These are phyloP conservation scores for Astragalus glycyphyllos DNA, from an alignment of 306 rosid species.

Conservation along the genomic window DNA sequence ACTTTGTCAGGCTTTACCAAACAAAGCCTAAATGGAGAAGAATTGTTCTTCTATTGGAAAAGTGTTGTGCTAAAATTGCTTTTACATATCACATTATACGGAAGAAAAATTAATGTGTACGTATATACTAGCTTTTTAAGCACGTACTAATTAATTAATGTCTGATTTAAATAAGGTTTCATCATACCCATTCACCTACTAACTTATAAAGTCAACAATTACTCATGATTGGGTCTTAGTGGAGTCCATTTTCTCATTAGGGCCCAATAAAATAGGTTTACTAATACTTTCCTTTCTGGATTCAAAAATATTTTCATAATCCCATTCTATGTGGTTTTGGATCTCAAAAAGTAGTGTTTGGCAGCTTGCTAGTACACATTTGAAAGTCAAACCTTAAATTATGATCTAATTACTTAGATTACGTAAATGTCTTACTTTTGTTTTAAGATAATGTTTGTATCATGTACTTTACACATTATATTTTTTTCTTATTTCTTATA, in stretches of 20 bases:
- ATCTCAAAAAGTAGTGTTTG: constrained; percentile 23
- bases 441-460: constrained; percentile 1
- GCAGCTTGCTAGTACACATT: constrained; percentile 28
- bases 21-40: too few relatives aligned
- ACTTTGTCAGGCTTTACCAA: too few relatives aligned
- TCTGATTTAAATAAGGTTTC: neutral
- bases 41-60: too few relatives aligned
- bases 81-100: too few relatives aligned
- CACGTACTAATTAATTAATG: neutral
- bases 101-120: too few relatives aligned
- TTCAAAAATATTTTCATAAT: constrained; percentile 10
- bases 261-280: neutral
- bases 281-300: neutral
- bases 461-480: constrained; percentile 1
- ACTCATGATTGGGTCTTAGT: constrained; percentile 47
- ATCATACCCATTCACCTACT: neutral
- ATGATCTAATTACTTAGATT: neutral
- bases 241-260: constrained; percentile 28
- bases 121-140: neutral
- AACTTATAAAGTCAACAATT: constrained; percentile 6
- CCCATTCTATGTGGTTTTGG: constrained; percentile 8
- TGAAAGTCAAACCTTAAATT: constrained; percentile 43
- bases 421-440: neutral
- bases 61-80: too few relatives aligned
- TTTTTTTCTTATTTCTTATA: neutral